phyloP scores from a whole-genome alignment of 2,329 filamentous ascomycete species.

The Fusarium continuum region DNA sequence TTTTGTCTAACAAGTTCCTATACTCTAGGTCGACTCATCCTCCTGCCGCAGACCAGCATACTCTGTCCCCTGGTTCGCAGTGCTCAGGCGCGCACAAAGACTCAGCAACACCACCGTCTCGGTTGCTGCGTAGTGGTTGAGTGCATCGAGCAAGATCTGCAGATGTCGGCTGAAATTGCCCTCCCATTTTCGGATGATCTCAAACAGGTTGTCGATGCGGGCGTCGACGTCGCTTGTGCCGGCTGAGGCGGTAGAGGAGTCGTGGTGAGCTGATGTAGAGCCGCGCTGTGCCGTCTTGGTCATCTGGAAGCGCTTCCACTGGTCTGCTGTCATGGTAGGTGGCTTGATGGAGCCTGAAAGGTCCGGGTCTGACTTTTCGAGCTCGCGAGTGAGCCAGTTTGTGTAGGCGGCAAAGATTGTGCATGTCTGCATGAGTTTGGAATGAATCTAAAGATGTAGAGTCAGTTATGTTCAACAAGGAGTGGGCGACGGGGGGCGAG shows the following conservation, averaged over 20 bases:
- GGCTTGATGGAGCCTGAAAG: conserved; percentile 70
- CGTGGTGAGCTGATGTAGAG: conserved; percentile 45
- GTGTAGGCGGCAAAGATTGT: conserved; percentile 93
- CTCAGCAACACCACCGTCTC: conserved; percentile 95
- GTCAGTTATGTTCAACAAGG: conserved; percentile 19
- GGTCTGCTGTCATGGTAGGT: conserved; percentile 65
- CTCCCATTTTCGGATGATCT: conserved; percentile 91
- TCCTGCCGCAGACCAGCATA: conserved; percentile 68
- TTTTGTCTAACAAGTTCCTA: not conserved
- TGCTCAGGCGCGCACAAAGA: conserved; percentile 83
- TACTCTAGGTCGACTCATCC: conserved; percentile 55
- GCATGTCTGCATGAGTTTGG: conserved; percentile 95
- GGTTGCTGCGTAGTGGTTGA: conserved; percentile 97
- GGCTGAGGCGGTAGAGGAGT: conserved; percentile 50
- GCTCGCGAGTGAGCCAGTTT: conserved; percentile 82
- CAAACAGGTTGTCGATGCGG: conserved; percentile 79
- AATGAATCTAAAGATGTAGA: conserved; percentile 76
- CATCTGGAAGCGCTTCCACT: conserved; percentile 67
- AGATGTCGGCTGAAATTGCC: conserved; percentile 91
- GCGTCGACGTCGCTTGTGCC: conserved; percentile 49
- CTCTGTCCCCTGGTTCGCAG: conserved; percentile 79
- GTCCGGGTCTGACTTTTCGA: conserved; percentile 85
- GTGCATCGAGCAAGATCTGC: conserved; percentile 90
- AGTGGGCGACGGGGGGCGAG: not conserved
- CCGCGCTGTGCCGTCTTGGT: conserved; percentile 54